Evolutionary conservation across 306 rosid species (phyloP), one percentile per base, ranked within the genome.

Genomic region (Sindora glabra): DNA sequence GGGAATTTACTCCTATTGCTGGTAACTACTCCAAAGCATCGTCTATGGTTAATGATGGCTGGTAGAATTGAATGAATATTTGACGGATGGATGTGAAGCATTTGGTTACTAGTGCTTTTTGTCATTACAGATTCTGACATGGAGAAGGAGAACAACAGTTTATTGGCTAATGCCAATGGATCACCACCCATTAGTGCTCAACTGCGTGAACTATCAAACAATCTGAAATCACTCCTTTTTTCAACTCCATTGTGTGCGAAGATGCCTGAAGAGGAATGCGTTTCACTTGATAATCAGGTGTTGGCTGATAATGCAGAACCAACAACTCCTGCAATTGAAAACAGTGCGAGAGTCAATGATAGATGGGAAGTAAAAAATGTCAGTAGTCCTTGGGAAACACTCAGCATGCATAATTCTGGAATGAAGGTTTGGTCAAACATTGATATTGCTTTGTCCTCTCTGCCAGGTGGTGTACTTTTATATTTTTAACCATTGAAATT

Each of bases 131-230:
- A 25, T 30, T 44, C 67, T 24, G 15, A 16, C 24, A 33, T 60
- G 30, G 80, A 58, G 37, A 79, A 76, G 70, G 92, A 88, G 61
- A 81, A 80, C 50, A 49, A 17, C 19, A 34, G 39, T 44, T 24
- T 49, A 26, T 15, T 15, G 49, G 69, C 63, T 54, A 66, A 63
- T 18, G 74, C 48, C 41, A 68, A 60, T 48, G 65, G 19, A 18
- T 81, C 96, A 4, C 95, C 96, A 18, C 83, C 89, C n/a, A 61
- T 92, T n/a, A 92, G 95, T 65, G 68, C 59, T 63, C 83, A 81
- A 53, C 27, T 92, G 40, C 83, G 81, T 25, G 94, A 81, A 27
- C 46, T 92, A 48, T 79, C 89, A 27, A 82, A 78, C 58, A 71
- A 50, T 33, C 24, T 81, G 59, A 86, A 73, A 56, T 70, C 64